Conservation (phyloP, 179 eudicot genomes). For the Vitellaria paradoxa region DNA sequence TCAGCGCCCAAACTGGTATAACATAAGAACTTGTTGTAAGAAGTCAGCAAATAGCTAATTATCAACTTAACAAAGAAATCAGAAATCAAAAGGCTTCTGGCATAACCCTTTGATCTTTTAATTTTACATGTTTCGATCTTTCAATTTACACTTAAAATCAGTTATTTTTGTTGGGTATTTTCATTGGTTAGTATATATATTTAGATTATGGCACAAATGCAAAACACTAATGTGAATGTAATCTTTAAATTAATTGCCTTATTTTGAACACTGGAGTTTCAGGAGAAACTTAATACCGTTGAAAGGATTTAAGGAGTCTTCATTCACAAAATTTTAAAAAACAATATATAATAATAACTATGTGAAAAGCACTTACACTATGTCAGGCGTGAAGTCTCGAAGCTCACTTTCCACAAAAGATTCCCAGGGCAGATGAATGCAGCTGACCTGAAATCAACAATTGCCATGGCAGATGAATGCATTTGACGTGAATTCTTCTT, state of each 20-base stretch:
- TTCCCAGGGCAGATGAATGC: conserved; percentile 79
- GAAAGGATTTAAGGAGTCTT: background rate
- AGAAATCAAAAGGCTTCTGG: background rate
- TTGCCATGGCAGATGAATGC: no score
- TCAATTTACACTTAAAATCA: background rate
- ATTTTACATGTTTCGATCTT: background rate
- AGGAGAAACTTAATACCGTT: background rate
- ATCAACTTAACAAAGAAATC: background rate
- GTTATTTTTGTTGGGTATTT: background rate
- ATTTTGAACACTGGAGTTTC: no score
- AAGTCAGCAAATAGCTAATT: background rate
- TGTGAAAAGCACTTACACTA: conserved; percentile 48
- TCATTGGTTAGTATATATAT: background rate
- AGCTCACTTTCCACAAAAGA: conserved; percentile 58
- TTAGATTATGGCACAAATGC: background rate
- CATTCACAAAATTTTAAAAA: background rate
- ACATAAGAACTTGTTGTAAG: background rate
- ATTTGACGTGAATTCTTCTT: background rate
- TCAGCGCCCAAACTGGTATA: conserved; percentile 85
- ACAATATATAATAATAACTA: no score
- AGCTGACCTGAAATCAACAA: conserved; percentile 43
- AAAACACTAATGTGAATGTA: background rate
- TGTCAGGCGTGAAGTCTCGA: conserved; percentile 53
- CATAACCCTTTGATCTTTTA: background rate
- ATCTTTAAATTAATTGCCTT: background rate